These are phyloP conservation scores for Cicer cuneatum DNA, from an alignment of 306 rosid genomes.

Conservation along the genomic window DNA sequence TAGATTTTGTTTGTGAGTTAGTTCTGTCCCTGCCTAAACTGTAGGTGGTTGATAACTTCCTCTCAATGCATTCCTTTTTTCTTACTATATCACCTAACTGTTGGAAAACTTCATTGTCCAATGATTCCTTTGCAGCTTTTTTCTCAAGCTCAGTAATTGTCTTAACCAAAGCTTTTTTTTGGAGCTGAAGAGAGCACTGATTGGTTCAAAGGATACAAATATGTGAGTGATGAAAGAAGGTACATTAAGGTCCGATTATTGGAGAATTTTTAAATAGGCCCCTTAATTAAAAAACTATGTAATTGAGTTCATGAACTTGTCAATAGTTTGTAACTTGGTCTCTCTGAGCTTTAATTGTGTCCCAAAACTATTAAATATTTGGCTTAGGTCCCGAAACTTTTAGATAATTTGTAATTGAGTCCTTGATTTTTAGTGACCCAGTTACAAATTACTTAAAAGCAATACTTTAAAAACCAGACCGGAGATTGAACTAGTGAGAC, in stretches of 20 bases:
- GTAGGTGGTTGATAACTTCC: constrained; percentile 70
- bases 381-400: background rate
- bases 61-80: constrained; percentile 62
- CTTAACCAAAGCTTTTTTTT: constrained; percentile 68
- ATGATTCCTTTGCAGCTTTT: constrained; percentile 54
- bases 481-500: too few species aligned
- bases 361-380: background rate
- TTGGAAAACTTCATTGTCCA: constrained; percentile 48
- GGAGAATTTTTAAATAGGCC: background rate
- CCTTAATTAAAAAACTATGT: background rate
- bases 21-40: constrained; percentile 68
- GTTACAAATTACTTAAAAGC: background rate
- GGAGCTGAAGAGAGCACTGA: constrained; percentile 67
- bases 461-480: too few species aligned
- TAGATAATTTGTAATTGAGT: background rate
- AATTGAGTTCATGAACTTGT: background rate
- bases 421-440: background rate
- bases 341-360: background rate
- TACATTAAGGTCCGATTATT: background rate
- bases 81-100: constrained; percentile 50
- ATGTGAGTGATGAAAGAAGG: constrained; percentile 20
- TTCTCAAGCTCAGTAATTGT: constrained; percentile 61
- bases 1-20: constrained; percentile 47
- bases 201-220: background rate
- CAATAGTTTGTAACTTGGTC: background rate